These are phyloP conservation scores for Gliomastix tumulicola DNA, from an alignment of 2,329 filamentous ascomycete species.

Conservation along the genomic window DNA sequence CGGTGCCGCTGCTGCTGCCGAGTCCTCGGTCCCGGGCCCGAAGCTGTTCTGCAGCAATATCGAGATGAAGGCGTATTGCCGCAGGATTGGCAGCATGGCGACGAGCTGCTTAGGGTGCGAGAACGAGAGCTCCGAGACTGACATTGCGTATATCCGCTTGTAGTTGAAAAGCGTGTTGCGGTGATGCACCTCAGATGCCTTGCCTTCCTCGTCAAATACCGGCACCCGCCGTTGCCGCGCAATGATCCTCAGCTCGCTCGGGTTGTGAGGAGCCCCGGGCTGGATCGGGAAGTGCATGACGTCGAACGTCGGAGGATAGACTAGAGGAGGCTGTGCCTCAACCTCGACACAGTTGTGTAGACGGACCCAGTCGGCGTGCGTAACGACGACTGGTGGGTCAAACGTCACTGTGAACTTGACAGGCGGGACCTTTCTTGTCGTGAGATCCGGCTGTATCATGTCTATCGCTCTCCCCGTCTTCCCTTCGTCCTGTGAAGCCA, in stretches of 20 bases:
- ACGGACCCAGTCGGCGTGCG: constrained; percentile 54
- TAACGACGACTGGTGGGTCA: constrained; percentile 66
- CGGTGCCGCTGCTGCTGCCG: too few relatives aligned
- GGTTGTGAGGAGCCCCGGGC: constrained; percentile 41
- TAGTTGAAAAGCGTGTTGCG: constrained; percentile 61
- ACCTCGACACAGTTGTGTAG: constrained; percentile 52
- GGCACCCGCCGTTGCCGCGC: constrained; percentile 38
- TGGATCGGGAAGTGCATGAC: constrained; percentile 47
- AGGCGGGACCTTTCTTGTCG: constrained; percentile 53
- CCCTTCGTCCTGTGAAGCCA: constrained; percentile 38
- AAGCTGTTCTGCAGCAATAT: constrained; percentile 59
- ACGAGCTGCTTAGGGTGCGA: constrained; percentile 72
- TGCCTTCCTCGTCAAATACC: constrained; percentile 24
- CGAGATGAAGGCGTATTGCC: constrained; percentile 69
- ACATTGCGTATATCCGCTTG: constrained; percentile 65
- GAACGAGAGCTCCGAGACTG: constrained; percentile 64
- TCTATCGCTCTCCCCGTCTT: constrained; percentile 42
- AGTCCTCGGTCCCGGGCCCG: constrained; percentile 22
- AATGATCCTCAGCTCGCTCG: constrained; percentile 51
- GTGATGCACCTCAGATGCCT: constrained; percentile 29
- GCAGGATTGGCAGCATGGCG: constrained; percentile 63
- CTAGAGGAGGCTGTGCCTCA: constrained; percentile 28
- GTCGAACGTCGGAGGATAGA: constrained; percentile 45
- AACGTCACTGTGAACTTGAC: constrained; percentile 70
- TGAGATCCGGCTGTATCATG: constrained; percentile 37